Conservation (phyloP, 768 basidiomycete species). For the Boletus rubescentipes region DNA sequence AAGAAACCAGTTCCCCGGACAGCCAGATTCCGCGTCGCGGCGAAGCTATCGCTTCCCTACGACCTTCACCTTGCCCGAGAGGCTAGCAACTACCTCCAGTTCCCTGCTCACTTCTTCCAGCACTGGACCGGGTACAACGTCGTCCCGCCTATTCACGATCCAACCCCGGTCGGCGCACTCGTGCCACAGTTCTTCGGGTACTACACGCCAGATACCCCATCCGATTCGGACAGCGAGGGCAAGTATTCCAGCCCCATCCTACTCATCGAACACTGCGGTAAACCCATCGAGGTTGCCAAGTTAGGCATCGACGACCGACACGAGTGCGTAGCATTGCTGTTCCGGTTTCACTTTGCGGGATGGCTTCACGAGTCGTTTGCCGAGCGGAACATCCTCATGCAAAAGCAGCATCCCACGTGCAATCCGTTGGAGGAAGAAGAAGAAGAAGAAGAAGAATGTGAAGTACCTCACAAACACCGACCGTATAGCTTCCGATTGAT, state of each 20-base stretch:
- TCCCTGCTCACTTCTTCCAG: slow-evolving; percentile 30
- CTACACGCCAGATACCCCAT: slow-evolving; percentile 39
- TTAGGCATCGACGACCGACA: slow-evolving; percentile 36
- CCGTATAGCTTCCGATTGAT: slow-evolving; percentile 42
- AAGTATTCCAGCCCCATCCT: slow-evolving; percentile 9
- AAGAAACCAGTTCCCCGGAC: slow-evolving; percentile 24
- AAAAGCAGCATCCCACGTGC: slow-evolving; percentile 40
- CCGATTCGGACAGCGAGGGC: slow-evolving; percentile 1
- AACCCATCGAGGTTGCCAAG: slow-evolving; percentile 23
- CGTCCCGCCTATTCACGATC: slow-evolving; percentile 36
- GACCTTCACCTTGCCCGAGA: slow-evolving; percentile 37
- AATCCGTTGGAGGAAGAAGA: slow-evolving; percentile 11
- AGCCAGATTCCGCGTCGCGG: slow-evolving; percentile 39
- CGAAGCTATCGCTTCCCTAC: slow-evolving; percentile 39
- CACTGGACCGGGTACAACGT: slow-evolving; percentile 28
- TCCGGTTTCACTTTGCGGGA: slow-evolving; percentile 40
- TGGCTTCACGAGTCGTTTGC: slow-evolving; percentile 43
- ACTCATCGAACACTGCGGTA: slow-evolving; percentile 38
- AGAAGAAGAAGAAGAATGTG: background rate
- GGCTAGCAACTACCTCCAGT: slow-evolving; percentile 26
- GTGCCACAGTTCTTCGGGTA: slow-evolving; percentile 67
- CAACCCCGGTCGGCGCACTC: slow-evolving; percentile 48
- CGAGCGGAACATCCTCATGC: slow-evolving; percentile 43
- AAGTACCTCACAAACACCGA: background rate
- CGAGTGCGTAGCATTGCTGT: slow-evolving; percentile 40